These are phyloP conservation scores for Acrodontium crateriforme DNA, from an alignment of 2,329 filamentous ascomycete genomes.

Conservation along the genomic window DNA sequence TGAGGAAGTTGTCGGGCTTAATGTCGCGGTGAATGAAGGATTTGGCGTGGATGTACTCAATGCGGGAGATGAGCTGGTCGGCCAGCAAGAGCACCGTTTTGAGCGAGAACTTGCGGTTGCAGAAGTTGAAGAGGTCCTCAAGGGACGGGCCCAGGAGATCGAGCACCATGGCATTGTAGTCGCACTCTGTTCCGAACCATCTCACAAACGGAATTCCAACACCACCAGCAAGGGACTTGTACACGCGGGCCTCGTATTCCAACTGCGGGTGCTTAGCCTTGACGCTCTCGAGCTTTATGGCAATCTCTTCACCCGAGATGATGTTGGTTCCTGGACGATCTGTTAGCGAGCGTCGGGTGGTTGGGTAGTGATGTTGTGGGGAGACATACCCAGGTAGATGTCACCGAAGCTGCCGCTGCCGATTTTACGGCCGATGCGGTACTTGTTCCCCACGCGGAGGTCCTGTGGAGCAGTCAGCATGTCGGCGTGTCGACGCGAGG, in stretches of 20 bases:
- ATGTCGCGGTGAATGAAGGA: slow-evolving; percentile 99
- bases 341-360: slow-evolving; percentile 6
- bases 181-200: slow-evolving; percentile 98
- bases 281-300: slow-evolving; percentile 98
- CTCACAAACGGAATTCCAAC: slow-evolving; percentile 97
- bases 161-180: slow-evolving; percentile 99
- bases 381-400: slow-evolving; percentile 66
- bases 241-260: slow-evolving; percentile 95
- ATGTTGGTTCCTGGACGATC: slow-evolving; percentile 72
- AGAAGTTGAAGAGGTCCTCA: slow-evolving; percentile 99
- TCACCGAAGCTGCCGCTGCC: slow-evolving; percentile 96
- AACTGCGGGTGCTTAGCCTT: slow-evolving; percentile 99
- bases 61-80: slow-evolving; percentile 96
- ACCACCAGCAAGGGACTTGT: slow-evolving; percentile 77
- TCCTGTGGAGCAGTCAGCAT: slow-evolving; percentile 48
- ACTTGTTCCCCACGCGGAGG: slow-evolving; percentile 98
- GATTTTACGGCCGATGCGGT: slow-evolving; percentile 98
- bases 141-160: slow-evolving; percentile 89
- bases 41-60: slow-evolving; percentile 99
- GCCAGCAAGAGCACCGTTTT: slow-evolving; percentile 95
- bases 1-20: slow-evolving; percentile 99
- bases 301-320: slow-evolving; percentile 97
- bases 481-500: slow-evolving; percentile 1
- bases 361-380: neutral
- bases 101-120: slow-evolving; percentile 98